These are phyloP conservation scores for Sporisorium scitamineum DNA, from an alignment of 1,284 basidiomycete species.

Conservation along the genomic window DNA sequence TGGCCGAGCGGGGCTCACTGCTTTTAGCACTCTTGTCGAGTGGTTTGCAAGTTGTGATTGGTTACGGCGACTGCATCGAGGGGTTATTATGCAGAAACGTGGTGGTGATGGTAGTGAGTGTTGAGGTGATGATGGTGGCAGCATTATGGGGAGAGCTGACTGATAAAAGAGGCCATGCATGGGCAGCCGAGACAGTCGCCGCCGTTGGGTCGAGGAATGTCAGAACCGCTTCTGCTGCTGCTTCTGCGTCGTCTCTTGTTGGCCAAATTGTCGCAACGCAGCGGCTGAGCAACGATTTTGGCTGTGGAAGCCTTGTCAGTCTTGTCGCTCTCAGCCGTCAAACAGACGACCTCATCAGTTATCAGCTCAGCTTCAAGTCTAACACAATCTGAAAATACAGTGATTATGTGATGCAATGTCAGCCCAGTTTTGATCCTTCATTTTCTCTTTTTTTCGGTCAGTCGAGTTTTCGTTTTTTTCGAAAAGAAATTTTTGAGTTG, in stretches of 20 bases:
- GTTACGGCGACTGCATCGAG: constrained; percentile 18
- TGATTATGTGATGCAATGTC: not conserved
- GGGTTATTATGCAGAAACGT: not conserved
- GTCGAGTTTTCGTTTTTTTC: not conserved
- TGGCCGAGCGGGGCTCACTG: not conserved
- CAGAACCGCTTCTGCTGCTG: not conserved
- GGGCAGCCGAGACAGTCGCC: not conserved
- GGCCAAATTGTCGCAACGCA: not conserved
- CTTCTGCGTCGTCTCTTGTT: not conserved
- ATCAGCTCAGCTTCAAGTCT: constrained; percentile 11
- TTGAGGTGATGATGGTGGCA: not conserved
- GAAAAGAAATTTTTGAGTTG: constrained; percentile 35
- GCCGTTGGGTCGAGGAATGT: not conserved
- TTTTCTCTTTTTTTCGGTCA: not conserved
- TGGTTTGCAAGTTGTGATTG: not conserved
- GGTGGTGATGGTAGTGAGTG: not conserved
- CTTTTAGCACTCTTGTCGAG: constrained; percentile 3
- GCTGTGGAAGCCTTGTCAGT: too few relatives aligned
- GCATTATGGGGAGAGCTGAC: not conserved
- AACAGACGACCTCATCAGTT: constrained; percentile 34
- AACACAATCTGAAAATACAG: constrained; percentile 3
- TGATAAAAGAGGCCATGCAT: not conserved
- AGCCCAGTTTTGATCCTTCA: not conserved
- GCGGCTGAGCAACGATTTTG: not conserved
- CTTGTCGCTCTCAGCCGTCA: constrained; percentile 4